Conservation (phyloP, 495 filamentous ascomycete genomes). For the Neurospora pannonica region DNA sequence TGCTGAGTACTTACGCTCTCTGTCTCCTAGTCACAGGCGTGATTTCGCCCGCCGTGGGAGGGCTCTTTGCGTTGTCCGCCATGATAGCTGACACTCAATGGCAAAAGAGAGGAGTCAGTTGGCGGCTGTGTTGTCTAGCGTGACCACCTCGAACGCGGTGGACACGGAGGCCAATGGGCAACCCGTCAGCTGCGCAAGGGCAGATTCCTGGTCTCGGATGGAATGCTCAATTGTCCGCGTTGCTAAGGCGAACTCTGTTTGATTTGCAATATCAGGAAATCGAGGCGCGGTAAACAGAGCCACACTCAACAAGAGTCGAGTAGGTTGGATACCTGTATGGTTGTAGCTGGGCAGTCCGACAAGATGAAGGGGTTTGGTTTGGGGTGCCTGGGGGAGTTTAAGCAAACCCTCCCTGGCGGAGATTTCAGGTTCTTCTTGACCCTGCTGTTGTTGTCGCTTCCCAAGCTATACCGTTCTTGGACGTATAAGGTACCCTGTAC, state of each 20-base stretch:
- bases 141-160: not conserved
- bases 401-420: not conserved
- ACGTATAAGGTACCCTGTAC: not conserved
- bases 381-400: not conserved
- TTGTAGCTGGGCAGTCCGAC: not conserved
- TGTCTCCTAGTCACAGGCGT: not conserved
- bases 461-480: not conserved
- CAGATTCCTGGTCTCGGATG: not conserved
- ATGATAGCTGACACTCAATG: not conserved
- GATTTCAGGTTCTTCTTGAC: not conserved
- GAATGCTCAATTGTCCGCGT: not conserved
- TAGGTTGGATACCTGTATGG: not conserved
- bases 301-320: not conserved
- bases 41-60: not conserved
- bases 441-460: not conserved
- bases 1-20: conserved; percentile 14
- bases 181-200: not conserved
- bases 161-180: not conserved
- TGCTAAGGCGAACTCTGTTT: not conserved
- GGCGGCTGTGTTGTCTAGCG: not conserved
- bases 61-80: not conserved
- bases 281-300: not conserved
- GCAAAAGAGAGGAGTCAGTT: not conserved
- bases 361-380: not conserved
- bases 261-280: not conserved